These are phyloP conservation scores for Phytophthora multivora DNA, from an alignment of 352 stramenopile species.

Conservation along the genomic window DNA sequence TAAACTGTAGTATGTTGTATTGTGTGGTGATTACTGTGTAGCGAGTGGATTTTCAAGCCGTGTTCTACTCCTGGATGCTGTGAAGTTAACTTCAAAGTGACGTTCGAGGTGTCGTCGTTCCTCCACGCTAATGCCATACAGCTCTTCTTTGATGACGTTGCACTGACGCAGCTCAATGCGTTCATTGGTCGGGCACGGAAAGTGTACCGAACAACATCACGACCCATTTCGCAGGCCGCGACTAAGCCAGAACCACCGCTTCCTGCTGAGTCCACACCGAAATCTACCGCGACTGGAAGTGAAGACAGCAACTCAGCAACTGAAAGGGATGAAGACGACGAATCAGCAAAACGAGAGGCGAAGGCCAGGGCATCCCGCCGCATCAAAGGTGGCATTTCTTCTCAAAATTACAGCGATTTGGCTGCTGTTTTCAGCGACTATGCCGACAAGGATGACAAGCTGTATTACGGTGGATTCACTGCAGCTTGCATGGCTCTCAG, in stretches of 20 bases:
- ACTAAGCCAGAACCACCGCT: slow-evolving; percentile 3
- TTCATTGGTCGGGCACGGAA: slow-evolving; percentile 75
- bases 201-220: slow-evolving; percentile 42
- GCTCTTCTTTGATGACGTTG: slow-evolving; percentile 87
- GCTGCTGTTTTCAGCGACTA: slow-evolving; percentile 58
- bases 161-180: slow-evolving; percentile 78
- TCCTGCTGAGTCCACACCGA: neutral
- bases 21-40: slow-evolving; percentile 26
- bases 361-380: slow-evolving; percentile 28
- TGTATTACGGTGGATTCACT: slow-evolving; percentile 71
- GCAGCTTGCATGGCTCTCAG: slow-evolving; percentile 63
- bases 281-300: neutral
- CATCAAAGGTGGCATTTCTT: slow-evolving; percentile 58
- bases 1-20: slow-evolving; percentile 2
- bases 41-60: slow-evolving; percentile 75
- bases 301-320: neutral
- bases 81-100: slow-evolving; percentile 80
- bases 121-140: slow-evolving; percentile 82
- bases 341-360: slow-evolving; percentile 11
- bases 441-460: slow-evolving; percentile 51
- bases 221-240: slow-evolving; percentile 6
- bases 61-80: slow-evolving; percentile 60
- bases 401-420: slow-evolving; percentile 59
- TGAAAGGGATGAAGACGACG: slow-evolving; percentile 2
- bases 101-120: slow-evolving; percentile 82